phyloP scores from a whole-genome alignment of 2,329 filamentous ascomycete species.

The Thielaviopsis punctulata region DNA sequence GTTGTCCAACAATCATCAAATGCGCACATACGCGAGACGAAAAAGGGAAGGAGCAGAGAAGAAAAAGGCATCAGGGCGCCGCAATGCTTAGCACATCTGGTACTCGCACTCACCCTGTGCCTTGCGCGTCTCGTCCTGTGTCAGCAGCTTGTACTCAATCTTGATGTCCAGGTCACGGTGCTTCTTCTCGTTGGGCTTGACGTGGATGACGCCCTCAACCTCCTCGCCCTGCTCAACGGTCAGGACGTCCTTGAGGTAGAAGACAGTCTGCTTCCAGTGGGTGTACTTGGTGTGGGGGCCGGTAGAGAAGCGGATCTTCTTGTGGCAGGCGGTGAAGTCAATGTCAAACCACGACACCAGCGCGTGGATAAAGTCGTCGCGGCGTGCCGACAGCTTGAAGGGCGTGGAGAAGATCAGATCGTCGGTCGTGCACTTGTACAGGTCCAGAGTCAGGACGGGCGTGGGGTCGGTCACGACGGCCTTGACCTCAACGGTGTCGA shows the following conservation, averaged over 20 bases:
- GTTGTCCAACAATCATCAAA: background rate
- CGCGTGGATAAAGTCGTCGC: constrained; percentile 90
- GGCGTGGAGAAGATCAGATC: constrained; percentile 73
- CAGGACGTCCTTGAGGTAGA: constrained; percentile 86
- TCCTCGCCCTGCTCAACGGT: constrained; percentile 80
- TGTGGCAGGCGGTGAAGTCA: constrained; percentile 95
- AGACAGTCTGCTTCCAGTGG: constrained; percentile 99
- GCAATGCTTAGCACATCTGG: constrained; percentile 46
- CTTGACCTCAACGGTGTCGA: constrained; percentile 96
- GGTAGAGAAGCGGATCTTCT: constrained; percentile 90
- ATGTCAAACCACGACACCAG: constrained; percentile 99
- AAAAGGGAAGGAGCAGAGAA: constrained; percentile 1
- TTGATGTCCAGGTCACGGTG: constrained; percentile 85
- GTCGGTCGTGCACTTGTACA: constrained; percentile 71
- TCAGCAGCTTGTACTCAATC: constrained; percentile 66
- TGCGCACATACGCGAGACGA: background rate
- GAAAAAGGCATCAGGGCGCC: background rate
- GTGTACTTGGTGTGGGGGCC: constrained; percentile 98
- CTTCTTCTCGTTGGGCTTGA: constrained; percentile 87
- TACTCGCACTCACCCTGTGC: constrained; percentile 60
- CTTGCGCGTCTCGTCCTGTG: constrained; percentile 51
- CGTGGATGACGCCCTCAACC: constrained; percentile 55
- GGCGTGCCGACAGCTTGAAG: constrained; percentile 60
- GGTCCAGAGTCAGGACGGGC: constrained; percentile 70
- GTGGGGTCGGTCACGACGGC: constrained; percentile 87